A percentile compares a stretch with the other conserved stretches of the same genome.
Conservation (phyloP, 78 protist species). For the Monosiga brevicollis region DNA sequence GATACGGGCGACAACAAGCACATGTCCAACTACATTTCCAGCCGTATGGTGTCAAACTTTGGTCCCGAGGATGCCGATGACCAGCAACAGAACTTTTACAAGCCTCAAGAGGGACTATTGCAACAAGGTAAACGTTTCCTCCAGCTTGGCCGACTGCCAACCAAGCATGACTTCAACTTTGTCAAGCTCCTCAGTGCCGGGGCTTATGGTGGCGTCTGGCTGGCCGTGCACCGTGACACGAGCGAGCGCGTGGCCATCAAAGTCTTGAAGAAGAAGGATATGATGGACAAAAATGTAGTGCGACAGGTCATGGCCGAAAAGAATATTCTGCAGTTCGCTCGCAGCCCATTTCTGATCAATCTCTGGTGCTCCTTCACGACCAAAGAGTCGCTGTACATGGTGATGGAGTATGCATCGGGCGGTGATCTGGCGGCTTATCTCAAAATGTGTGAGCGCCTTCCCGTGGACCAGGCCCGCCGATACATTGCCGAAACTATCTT, state of each 20-base stretch:
- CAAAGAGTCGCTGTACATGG: conserved; percentile 23
- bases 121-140: no score
- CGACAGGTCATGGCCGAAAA: conserved; percentile 38
- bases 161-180: conserved; percentile 37
- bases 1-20: no score
- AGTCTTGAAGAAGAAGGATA: conserved; percentile 56
- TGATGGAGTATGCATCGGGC: conserved; percentile 27
- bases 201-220: conserved; percentile 58
- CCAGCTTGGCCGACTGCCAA: neutral
- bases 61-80: no score
- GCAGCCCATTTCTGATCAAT: conserved; percentile 27
- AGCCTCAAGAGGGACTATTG: no score
- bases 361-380: conserved; percentile 37
- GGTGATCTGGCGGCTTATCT: conserved; percentile 24
- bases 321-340: conserved; percentile 15
- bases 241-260: conserved; percentile 84
- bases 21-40: no score
- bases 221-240: conserved; percentile 61
- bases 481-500: conserved; percentile 44
- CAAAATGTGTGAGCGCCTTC: neutral
- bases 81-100: no score
- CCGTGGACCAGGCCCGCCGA: conserved; percentile 5
- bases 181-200: conserved; percentile 60
- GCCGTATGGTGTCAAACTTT: no score
- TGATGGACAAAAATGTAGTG: conserved; percentile 48